A percentile compares a stretch with the other conserved stretches of the same genome.
Conservation (phyloP, 495 filamentous ascomycete genomes). For the Chaetomium fimeti region DNA sequence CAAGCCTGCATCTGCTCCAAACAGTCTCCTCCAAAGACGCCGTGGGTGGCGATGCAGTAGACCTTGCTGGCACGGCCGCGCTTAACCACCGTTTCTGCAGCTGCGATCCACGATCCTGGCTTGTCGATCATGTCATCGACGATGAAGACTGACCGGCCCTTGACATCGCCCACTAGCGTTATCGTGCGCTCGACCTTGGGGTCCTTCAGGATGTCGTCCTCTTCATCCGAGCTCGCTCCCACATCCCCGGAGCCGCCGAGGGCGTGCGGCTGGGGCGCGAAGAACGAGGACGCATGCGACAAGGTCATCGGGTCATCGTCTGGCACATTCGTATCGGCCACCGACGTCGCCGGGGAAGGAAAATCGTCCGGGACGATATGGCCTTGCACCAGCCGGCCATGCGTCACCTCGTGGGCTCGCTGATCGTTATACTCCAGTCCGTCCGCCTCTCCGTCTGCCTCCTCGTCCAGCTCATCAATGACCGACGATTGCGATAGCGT, state of each 20-base stretch:
- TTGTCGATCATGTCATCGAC: constrained; percentile 99
- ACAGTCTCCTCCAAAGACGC: constrained; percentile 85
- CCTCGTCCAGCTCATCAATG: constrained; percentile 50
- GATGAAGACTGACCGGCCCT: constrained; percentile 80
- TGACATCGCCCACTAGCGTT: constrained; percentile 91
- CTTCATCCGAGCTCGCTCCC: constrained; percentile 78
- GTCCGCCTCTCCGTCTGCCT: constrained; percentile 37
- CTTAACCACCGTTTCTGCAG: constrained; percentile 96
- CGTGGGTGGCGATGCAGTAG: constrained; percentile 97
- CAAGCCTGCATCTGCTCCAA: constrained; percentile 88
- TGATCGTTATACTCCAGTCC: constrained; percentile 79
- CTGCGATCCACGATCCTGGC: constrained; percentile 92
- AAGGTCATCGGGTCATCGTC: constrained; percentile 60
- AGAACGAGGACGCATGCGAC: constrained; percentile 57
- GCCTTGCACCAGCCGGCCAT: constrained; percentile 88
- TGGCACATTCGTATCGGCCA: constrained; percentile 50
- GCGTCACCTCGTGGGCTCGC: constrained; percentile 84
- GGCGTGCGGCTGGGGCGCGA: constrained; percentile 58
- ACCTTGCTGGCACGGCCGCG: constrained; percentile 87
- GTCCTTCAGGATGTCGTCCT: constrained; percentile 72
- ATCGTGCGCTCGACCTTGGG: constrained; percentile 86
- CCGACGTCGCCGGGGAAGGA: constrained; percentile 70
- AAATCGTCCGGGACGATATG: constrained; percentile 95
- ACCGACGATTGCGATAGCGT: constrained; percentile 41
- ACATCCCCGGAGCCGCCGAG: constrained; percentile 82